These are phyloP conservation scores for Dioscorea zingiberensis DNA, from an alignment of 106 monocot species.

Conservation along the genomic window DNA sequence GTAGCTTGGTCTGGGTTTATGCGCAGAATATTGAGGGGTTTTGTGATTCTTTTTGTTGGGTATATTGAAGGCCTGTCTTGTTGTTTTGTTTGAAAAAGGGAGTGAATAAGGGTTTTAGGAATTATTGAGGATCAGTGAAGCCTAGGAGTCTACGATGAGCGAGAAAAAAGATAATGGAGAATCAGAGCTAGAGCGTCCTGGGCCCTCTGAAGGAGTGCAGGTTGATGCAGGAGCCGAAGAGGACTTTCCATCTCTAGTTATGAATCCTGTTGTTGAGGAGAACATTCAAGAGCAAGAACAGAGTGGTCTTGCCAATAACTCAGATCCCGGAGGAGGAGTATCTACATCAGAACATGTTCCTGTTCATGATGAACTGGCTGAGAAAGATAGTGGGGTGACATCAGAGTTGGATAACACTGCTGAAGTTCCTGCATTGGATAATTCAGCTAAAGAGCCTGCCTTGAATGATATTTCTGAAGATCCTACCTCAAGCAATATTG, in stretches of 20 bases:
- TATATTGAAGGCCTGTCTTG: no score
- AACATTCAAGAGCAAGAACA: not conserved
- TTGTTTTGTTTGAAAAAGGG: no score
- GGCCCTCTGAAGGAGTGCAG: constrained; percentile 13
- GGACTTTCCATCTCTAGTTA: constrained; percentile 6
- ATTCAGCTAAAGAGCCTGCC: no score
- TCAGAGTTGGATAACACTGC: constrained; percentile 1
- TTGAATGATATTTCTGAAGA: no score
- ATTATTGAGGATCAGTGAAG: no score
- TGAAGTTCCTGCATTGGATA: not conserved
- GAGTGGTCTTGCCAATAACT: not conserved
- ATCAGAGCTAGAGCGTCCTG: constrained; percentile 10
- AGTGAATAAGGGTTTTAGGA: no score
- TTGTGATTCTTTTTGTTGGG: no score
- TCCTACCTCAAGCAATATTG: no score
- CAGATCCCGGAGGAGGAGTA: not conserved
- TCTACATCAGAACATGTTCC: not conserved
- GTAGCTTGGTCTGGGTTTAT: no score
- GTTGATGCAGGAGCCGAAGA: constrained; percentile 3
- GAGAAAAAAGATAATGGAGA: constrained; percentile 7
- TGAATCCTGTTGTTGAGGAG: constrained; percentile 7
- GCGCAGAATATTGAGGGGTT: no score
- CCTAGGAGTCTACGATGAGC: constrained; percentile 11
- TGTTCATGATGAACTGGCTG: constrained; percentile 2
- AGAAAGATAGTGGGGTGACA: not conserved